A percentile compares a stretch with the other conserved stretches of the same genome.
These are phyloP conservation scores for Laguncularia racemosa DNA, from an alignment of 345 rosid species.

Conservation along the genomic window DNA sequence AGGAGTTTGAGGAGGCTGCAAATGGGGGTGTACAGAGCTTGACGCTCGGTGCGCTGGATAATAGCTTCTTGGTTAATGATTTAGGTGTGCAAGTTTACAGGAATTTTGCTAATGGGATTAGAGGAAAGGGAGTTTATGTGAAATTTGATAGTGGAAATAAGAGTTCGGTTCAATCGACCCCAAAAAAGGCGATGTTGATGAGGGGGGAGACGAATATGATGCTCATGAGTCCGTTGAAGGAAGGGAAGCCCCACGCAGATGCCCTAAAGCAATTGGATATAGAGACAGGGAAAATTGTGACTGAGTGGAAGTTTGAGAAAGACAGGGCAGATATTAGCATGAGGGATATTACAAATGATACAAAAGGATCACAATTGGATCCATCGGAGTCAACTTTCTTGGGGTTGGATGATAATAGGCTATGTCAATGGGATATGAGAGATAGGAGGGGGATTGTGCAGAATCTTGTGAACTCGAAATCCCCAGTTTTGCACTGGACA, in stretches of 20 bases:
- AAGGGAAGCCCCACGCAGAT: conserved; percentile 56
- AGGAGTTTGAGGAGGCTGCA: conserved; percentile 85
- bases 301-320: conserved; percentile 85
- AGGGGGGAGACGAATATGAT: conserved; percentile 94
- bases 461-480: conserved; percentile 40
- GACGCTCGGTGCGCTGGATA: conserved; percentile 81
- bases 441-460: conserved; percentile 78
- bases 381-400: conserved; percentile 88
- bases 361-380: conserved; percentile 83
- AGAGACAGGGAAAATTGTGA: conserved; percentile 80
- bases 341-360: conserved; percentile 84
- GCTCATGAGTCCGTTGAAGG: conserved; percentile 84
- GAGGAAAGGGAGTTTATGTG: conserved; percentile 69
- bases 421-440: conserved; percentile 98
- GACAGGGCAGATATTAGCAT: conserved; percentile 80
- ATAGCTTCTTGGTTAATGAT: conserved; percentile 85
- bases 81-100: conserved; percentile 79
- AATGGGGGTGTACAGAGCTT: conserved; percentile 92
- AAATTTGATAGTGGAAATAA: conserved; percentile 40
- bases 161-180: conserved; percentile 32
- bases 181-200: conserved; percentile 84
- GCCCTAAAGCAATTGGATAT: conserved; percentile 86
- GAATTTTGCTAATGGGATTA: conserved; percentile 66
- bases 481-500: conserved; percentile 79
- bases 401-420: conserved; percentile 88